A percentile compares a stretch with the other conserved stretches of the same genome.
These are phyloP conservation scores for Pisolithus thermaeus DNA, from an alignment of 1,284 basidiomycete genomes.

Conservation along the genomic window DNA sequence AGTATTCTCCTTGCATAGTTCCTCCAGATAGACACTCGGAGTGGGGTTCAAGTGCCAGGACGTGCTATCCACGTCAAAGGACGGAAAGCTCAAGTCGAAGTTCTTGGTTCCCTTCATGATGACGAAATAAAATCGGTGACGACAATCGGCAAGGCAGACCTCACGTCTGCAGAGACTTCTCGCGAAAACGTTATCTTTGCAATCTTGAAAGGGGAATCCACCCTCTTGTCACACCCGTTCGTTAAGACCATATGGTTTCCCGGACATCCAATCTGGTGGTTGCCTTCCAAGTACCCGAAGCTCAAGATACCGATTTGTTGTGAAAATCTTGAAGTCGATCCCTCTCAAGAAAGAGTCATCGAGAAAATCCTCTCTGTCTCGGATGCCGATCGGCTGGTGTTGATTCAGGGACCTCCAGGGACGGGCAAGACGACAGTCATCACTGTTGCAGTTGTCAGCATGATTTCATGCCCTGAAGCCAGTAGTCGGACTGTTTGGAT, in stretches of 20 bases:
- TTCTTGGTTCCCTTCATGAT: no score
- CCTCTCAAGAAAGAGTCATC: slow-evolving; percentile 37
- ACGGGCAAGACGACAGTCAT: slow-evolving; percentile 34
- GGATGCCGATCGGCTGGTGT: slow-evolving; percentile 38
- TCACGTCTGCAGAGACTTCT: no score
- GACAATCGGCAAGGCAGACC: slow-evolving; percentile 32
- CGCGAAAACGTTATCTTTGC: no score
- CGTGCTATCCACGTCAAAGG: no score
- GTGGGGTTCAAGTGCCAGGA: no score
- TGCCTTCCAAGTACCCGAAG: no score
- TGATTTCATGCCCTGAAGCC: slow-evolving; percentile 14
- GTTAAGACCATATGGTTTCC: no score
- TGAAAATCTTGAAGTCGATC: slow-evolving; percentile 24
- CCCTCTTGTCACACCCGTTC: no score
- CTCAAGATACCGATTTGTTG: slow-evolving; percentile 1
- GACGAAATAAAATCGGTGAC: slow-evolving; percentile 18
- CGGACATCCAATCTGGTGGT: no score
- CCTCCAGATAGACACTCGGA: background rate
- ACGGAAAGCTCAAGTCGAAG: no score
- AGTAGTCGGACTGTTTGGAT: slow-evolving; percentile 47
- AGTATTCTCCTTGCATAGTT: background rate
- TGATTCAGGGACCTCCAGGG: slow-evolving; percentile 56
- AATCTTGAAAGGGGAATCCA: no score
- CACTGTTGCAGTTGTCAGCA: slow-evolving; percentile 43
- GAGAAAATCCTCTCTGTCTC: slow-evolving; percentile 29